These are phyloP conservation scores for Coniosporium tulheliwenetii DNA, from an alignment of 2,329 filamentous ascomycete genomes.

Conservation along the genomic window DNA sequence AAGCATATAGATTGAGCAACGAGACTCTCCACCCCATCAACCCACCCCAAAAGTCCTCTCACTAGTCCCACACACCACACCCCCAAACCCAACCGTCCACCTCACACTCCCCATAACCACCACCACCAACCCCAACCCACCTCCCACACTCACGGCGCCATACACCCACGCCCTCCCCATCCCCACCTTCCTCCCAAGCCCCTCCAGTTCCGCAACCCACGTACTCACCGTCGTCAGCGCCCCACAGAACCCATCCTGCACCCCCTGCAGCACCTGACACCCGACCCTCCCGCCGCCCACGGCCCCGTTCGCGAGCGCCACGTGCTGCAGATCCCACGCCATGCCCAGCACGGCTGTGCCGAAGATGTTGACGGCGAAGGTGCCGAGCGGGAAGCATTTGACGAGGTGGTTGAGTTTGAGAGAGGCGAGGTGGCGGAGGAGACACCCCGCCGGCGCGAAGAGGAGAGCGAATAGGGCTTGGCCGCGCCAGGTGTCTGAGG, in stretches of 20 bases:
- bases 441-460: conserved; percentile 68
- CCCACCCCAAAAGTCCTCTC: no score
- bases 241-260: conserved; percentile 33
- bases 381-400: conserved; percentile 65
- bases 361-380: conserved; percentile 65
- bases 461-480: conserved; percentile 60
- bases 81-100: conserved; percentile 41
- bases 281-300: conserved; percentile 23
- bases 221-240: conserved; percentile 31
- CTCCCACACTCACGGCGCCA: conserved; percentile 42
- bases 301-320: conserved; percentile 18
- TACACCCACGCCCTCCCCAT: conserved; percentile 52
- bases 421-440: conserved; percentile 59
- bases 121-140: conserved; percentile 44
- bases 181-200: conserved; percentile 15
- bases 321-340: conserved; percentile 64
- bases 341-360: conserved; percentile 63
- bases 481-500: conserved; percentile 58
- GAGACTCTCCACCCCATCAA: no score
- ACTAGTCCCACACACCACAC: no score
- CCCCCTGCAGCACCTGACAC: conserved; percentile 30
- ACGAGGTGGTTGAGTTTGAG: conserved; percentile 52
- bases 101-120: conserved; percentile 59
- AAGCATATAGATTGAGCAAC: no score
- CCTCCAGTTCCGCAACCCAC: conserved; percentile 29